Evolutionary conservation across 2,329 filamentous ascomycete genomes (phyloP).

Genomic region (Coniochaeta sp.): DNA sequence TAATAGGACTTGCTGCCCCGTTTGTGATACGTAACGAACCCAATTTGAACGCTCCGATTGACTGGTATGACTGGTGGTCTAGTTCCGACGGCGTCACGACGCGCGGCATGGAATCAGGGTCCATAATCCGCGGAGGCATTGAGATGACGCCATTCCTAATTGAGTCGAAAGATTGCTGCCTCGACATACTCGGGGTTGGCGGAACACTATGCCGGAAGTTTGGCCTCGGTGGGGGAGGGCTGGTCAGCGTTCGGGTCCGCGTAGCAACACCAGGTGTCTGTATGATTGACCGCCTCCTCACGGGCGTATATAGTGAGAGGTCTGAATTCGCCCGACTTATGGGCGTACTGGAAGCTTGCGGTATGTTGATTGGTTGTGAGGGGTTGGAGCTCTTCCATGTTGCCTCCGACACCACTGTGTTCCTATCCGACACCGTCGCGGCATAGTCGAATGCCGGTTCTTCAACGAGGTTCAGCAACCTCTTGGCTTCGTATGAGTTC

Average conservation of each 20-base stretch:
- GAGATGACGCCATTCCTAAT: slow-evolving; percentile 24
- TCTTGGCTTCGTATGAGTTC: slow-evolving; percentile 37
- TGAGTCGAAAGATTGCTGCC: slow-evolving; percentile 31
- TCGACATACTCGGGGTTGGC: slow-evolving; percentile 28
- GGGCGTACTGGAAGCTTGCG: slow-evolving; percentile 13
- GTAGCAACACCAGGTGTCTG: slow-evolving; percentile 45
- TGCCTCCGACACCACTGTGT: slow-evolving; percentile 22
- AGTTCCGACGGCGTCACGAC: slow-evolving; percentile 43
- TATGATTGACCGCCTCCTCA: slow-evolving; percentile 39
- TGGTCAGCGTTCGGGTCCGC: slow-evolving; percentile 20
- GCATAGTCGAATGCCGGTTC: slow-evolving; percentile 23
- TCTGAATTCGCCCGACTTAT: slow-evolving; percentile 39
- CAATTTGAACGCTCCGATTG: slow-evolving; percentile 55
- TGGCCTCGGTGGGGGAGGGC: slow-evolving; percentile 17
- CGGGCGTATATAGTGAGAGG: slow-evolving; percentile 37
- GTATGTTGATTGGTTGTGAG: slow-evolving; percentile 16
- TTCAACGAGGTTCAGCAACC: slow-evolving; percentile 32
- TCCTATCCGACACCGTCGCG: slow-evolving; percentile 26
- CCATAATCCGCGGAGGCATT: slow-evolving; percentile 20
- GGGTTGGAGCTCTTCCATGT: slow-evolving; percentile 30
- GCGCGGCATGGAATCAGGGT: slow-evolving; percentile 23
- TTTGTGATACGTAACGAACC: slow-evolving; percentile 58
- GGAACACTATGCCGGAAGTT: slow-evolving; percentile 31
- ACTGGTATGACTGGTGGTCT: slow-evolving; percentile 53
- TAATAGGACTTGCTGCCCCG: slow-evolving; percentile 46